A percentile compares a stretch with the other conserved stretches of the same genome.
Evolutionary conservation across 176 grass and related monocot genomes (phyloP).

Genomic region (Phyllostachys edulis): DNA sequence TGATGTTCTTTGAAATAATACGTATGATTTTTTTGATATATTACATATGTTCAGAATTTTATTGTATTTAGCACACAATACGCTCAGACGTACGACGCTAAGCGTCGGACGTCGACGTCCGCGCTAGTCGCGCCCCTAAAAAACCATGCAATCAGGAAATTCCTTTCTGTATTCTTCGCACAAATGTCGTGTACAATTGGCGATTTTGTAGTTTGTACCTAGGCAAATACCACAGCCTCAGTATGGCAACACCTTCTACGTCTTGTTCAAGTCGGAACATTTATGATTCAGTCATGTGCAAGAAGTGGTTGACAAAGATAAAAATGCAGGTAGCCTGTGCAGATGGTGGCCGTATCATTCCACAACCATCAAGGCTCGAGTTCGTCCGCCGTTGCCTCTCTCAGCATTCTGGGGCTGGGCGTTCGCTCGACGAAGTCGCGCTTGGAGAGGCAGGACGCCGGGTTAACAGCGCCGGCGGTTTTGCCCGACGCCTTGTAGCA

Average conservation of each 20-base stretch:
- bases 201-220: neutral
- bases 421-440: neutral
- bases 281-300: neutral
- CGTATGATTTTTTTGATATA: no score
- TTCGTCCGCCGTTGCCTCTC: neutral
- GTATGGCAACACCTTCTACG: neutral
- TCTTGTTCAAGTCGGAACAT: neutral
- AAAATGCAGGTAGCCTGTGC: neutral
- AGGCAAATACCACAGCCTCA: neutral
- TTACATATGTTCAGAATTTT: no score
- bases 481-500: conserved; percentile 61
- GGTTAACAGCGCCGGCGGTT: conserved; percentile 32
- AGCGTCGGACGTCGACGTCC: no score
- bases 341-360: neutral
- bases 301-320: neutral
- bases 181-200: neutral
- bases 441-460: conserved; percentile 53
- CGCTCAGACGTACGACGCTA: no score
- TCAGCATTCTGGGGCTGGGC: neutral
- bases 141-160: neutral
- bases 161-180: neutral
- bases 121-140: no score
- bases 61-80: no score
- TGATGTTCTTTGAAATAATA: no score
- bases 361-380: neutral